A percentile compares a stretch with the other conserved stretches of the same genome.
Evolutionary conservation across 345 rosid genomes (phyloP).

Genomic region (Excoecaria agallocha): DNA sequence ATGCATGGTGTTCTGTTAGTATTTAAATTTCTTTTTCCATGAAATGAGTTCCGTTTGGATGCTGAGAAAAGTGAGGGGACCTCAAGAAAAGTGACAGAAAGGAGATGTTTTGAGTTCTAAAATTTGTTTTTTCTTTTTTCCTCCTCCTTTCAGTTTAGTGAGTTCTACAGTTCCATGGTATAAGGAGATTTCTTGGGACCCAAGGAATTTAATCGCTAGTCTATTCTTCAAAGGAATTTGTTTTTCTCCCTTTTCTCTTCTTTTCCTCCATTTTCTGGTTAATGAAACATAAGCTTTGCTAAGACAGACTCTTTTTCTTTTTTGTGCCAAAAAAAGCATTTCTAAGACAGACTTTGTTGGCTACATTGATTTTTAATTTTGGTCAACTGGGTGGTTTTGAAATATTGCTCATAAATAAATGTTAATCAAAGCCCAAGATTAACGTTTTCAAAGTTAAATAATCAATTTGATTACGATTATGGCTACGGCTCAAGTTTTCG

Average conservation of each 20-base stretch:
- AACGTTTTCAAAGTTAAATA: background rate
- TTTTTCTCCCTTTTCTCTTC: background rate
- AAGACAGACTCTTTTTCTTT: background rate
- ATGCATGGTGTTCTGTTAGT: background rate
- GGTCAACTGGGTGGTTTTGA: background rate
- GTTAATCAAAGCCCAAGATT: background rate
- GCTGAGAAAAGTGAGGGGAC: background rate
- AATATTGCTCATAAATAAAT: background rate
- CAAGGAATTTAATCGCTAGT: background rate
- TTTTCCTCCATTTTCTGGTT: background rate
- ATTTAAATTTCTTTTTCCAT: background rate
- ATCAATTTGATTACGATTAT: background rate
- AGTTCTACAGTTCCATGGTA: no score
- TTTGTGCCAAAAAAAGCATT: background rate
- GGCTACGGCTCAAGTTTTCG: background rate
- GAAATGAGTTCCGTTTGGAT: constrained; percentile 6
- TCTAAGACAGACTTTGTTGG: background rate
- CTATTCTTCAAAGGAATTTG: background rate
- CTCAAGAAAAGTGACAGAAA: background rate
- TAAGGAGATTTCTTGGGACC: constrained; percentile 10
- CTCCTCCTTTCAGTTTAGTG: background rate
- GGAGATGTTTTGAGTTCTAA: background rate
- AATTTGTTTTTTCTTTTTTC: background rate
- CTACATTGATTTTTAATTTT: background rate
- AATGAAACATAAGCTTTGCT: background rate